phyloP scores from a whole-genome alignment of 306 rosid genomes.

The Prunus padus region DNA sequence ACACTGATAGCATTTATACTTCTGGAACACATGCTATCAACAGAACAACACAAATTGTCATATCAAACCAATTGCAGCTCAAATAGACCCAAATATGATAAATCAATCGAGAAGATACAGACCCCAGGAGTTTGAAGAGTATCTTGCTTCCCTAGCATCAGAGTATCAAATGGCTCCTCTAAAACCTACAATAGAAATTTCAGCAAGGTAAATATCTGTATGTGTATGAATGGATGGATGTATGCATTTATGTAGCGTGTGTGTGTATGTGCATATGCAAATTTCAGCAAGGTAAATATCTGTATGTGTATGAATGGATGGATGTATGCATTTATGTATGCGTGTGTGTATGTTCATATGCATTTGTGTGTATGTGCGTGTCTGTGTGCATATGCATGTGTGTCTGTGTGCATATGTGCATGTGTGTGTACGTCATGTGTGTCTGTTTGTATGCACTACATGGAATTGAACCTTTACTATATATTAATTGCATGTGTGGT shows the following conservation, averaged over 20 bases:
- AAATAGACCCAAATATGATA: neutral
- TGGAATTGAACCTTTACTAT: neutral
- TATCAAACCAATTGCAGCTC: neutral
- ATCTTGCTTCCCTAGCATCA: slow-evolving; percentile 53
- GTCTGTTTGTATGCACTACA: neutral
- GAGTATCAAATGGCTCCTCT: slow-evolving; percentile 64
- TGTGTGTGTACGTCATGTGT: neutral
- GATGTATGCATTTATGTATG: neutral
- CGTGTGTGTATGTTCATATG: neutral
- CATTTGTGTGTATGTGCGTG: too few relatives aligned
- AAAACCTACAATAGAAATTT: slow-evolving; percentile 44
- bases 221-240: too few relatives aligned
- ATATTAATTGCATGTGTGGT: neutral
- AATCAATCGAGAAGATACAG: slow-evolving; percentile 28
- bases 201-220: neutral
- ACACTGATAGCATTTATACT: neutral
- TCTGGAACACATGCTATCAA: neutral
- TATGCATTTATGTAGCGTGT: neutral
- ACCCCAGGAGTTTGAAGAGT: slow-evolving; percentile 74
- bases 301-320: neutral
- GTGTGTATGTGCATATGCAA: too few relatives aligned
- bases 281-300: slow-evolving; percentile 6
- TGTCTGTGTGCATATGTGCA: neutral
- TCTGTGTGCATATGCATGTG: too few relatives aligned
- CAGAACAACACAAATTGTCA: neutral